These are phyloP conservation scores for Cryptosporidium andersoni DNA, from an alignment of 169 alveolate species.

Conservation along the genomic window DNA sequence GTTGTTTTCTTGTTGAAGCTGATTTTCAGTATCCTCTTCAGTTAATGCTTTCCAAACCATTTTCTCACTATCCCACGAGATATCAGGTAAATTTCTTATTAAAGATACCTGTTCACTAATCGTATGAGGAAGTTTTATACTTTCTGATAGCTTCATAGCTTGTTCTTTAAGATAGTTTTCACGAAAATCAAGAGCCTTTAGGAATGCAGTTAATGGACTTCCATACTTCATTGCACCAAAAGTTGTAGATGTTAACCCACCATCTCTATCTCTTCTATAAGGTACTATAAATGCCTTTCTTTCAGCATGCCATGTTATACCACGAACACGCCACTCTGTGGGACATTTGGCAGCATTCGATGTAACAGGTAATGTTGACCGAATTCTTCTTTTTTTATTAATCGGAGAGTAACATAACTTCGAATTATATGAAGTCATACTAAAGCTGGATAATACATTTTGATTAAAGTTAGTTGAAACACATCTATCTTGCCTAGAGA, in stretches of 20 bases:
- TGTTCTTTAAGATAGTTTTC: conserved; percentile 65
- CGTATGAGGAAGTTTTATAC: conserved; percentile 36
- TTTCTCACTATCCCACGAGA: conserved; percentile 50
- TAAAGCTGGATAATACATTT: too few relatives aligned
- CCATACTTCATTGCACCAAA: conserved; percentile 71
- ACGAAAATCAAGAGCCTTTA: conserved; percentile 58
- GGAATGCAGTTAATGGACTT: conserved; percentile 68
- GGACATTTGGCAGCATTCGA: conserved; percentile 71
- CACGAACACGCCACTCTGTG: conserved; percentile 70
- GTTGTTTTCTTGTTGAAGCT: conserved; percentile 16
- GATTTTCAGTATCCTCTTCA: conserved; percentile 28
- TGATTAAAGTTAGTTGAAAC: too few relatives aligned
- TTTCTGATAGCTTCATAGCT: conserved; percentile 39
- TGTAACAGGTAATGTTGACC: conserved; percentile 64
- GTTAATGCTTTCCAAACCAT: conserved; percentile 64
- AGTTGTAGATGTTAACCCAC: conserved; percentile 68
- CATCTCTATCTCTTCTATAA: conserved; percentile 67
- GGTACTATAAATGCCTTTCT: conserved; percentile 71
- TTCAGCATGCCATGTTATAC: conserved; percentile 72
- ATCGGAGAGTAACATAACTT: conserved; percentile 54
- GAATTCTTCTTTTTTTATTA: conserved; percentile 37
- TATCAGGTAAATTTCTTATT: conserved; percentile 61
- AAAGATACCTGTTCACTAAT: conserved; percentile 63
- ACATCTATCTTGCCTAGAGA: too few relatives aligned
- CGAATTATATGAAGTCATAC: conserved; percentile 8